Evolutionary conservation across 345 rosid species (phyloP).

Genomic region (Reutealis trisperma): DNA sequence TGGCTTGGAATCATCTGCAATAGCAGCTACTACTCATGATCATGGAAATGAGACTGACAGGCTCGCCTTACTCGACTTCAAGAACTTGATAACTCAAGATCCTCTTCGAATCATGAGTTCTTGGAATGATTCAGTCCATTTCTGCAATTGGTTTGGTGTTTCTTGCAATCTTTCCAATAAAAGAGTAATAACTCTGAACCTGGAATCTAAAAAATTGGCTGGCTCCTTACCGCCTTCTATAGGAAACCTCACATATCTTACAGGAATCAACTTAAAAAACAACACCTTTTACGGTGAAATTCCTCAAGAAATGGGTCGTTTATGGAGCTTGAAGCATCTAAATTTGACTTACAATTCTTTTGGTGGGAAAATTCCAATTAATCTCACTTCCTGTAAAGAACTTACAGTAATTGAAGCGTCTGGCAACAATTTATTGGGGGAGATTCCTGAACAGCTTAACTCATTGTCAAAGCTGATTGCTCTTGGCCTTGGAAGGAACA

Average conservation of each 20-base stretch:
- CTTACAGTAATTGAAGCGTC: background rate
- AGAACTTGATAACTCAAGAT: slow-evolving; percentile 30
- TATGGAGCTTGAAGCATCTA: slow-evolving; percentile 13
- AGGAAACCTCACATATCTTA: slow-evolving; percentile 23
- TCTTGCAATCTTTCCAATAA: slow-evolving; percentile 12
- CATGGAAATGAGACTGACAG: slow-evolving; percentile 20
- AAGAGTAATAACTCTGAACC: slow-evolving; percentile 18
- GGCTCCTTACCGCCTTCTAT: slow-evolving; percentile 31
- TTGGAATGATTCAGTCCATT: slow-evolving; percentile 28
- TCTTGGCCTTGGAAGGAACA: slow-evolving; percentile 8
- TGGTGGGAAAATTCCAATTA: slow-evolving; percentile 16
- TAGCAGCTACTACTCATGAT: background rate
- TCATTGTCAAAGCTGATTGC: slow-evolving; percentile 3
- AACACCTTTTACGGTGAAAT: slow-evolving; percentile 25
- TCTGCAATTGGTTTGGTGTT: slow-evolving; percentile 34
- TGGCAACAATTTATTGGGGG: slow-evolving; percentile 5
- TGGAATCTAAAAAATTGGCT: slow-evolving; percentile 17
- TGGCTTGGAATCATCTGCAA: background rate
- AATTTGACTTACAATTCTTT: slow-evolving; percentile 19
- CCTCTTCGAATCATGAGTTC: slow-evolving; percentile 23
- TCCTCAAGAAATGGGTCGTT: slow-evolving; percentile 25
- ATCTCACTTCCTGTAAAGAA: slow-evolving; percentile 17
- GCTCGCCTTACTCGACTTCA: slow-evolving; percentile 27
- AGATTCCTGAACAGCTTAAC: slow-evolving; percentile 23
- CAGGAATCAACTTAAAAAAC: slow-evolving; percentile 10